These are phyloP conservation scores for Phytophthora meadii DNA, from an alignment of 352 stramenopile genomes.

Conservation along the genomic window DNA sequence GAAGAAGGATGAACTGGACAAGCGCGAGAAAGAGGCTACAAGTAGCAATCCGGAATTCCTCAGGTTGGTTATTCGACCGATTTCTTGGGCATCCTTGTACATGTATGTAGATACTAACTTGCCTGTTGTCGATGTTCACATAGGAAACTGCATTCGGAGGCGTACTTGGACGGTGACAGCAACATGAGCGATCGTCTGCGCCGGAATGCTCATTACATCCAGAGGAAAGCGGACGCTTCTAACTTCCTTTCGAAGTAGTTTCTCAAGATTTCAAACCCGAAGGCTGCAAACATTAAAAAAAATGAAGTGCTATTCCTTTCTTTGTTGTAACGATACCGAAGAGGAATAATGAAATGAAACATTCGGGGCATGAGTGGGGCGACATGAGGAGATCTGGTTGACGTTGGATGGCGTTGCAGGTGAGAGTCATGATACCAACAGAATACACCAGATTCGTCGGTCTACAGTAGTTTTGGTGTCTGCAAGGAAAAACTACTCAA, in stretches of 20 bases:
- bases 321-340: slow-evolving; percentile 25
- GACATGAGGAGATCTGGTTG: slow-evolving; percentile 23
- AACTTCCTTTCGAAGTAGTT: slow-evolving; percentile 84
- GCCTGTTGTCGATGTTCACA: slow-evolving; percentile 2
- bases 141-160: slow-evolving; percentile 75
- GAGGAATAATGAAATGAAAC: slow-evolving; percentile 29
- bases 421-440: slow-evolving; percentile 3
- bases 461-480: slow-evolving; percentile 28
- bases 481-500: slow-evolving; percentile 37
- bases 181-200: slow-evolving; percentile 80
- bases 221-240: slow-evolving; percentile 72
- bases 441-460: slow-evolving; percentile 22
- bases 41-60: slow-evolving; percentile 78
- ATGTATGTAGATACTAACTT: too few relatives aligned
- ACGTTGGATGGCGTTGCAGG: slow-evolving; percentile 4
- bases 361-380: slow-evolving; percentile 26
- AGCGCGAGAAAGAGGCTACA: slow-evolving; percentile 53
- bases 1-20: slow-evolving; percentile 68
- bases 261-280: not conserved
- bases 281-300: slow-evolving; percentile 7
- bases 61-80: slow-evolving; percentile 44
- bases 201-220: slow-evolving; percentile 88
- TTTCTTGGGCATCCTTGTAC: not conserved
- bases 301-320: slow-evolving; percentile 37
- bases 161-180: slow-evolving; percentile 69